These are phyloP conservation scores for Paraconiothyrium brasiliense DNA, from an alignment of 2,329 filamentous ascomycete genomes.

Conservation along the genomic window DNA sequence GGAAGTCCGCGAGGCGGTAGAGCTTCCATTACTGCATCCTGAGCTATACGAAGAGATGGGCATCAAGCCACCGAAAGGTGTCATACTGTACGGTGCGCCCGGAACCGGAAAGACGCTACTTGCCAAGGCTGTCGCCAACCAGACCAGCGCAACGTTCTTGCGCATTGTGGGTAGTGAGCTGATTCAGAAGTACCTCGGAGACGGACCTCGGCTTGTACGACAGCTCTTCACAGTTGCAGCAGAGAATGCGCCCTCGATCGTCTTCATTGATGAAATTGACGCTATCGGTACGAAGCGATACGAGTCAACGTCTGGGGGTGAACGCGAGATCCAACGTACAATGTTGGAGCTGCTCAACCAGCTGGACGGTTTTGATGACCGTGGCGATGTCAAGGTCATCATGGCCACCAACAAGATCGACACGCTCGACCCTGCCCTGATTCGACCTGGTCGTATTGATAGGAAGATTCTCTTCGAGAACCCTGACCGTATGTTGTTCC, in stretches of 20 bases:
- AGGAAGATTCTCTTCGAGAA: conserved; percentile 90
- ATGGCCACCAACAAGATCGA: conserved; percentile 99
- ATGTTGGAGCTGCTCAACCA: conserved; percentile 99
- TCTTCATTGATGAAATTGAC: conserved; percentile 99
- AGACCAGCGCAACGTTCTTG: conserved; percentile 97
- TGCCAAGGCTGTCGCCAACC: conserved; percentile 97
- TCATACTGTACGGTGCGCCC: conserved; percentile 96
- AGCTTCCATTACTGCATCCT: conserved; percentile 91
- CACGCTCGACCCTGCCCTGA: conserved; percentile 92
- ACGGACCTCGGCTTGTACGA: conserved; percentile 91
- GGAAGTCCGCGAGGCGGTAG: conserved; percentile 96
- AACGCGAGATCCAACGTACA: conserved; percentile 96
- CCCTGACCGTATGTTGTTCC: conserved; percentile 66
- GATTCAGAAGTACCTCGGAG: conserved; percentile 98
- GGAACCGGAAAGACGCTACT: conserved; percentile 96
- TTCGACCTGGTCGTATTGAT: conserved; percentile 96
- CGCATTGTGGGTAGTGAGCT: conserved; percentile 96
- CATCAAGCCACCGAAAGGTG: conserved; percentile 99
- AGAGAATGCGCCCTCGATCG: conserved; percentile 95
- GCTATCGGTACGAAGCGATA: conserved; percentile 99
- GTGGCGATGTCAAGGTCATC: conserved; percentile 98
- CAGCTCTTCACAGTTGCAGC: conserved; percentile 97
- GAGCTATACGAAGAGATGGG: conserved; percentile 99
- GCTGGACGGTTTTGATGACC: conserved; percentile 97
- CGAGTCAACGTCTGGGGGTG: conserved; percentile 94